phyloP scores from a whole-genome alignment of 192 early-diverging fungal genomes.

The Diversispora eburnea region DNA sequence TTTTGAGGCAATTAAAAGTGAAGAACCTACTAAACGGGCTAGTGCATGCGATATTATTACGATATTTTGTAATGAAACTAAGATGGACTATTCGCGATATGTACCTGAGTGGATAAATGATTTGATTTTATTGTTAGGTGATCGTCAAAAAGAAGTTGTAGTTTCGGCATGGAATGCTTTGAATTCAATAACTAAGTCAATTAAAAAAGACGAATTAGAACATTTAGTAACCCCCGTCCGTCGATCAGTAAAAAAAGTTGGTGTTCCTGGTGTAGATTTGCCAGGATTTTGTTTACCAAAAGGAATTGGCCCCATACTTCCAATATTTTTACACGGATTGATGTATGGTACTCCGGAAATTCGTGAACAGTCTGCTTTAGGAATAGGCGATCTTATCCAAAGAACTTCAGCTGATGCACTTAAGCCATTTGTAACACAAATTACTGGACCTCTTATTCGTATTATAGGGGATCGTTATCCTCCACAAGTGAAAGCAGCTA shows the following conservation, averaged over 20 bases:
- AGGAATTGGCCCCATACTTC: constrained; percentile 85
- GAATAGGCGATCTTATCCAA: constrained; percentile 72
- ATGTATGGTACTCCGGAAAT: constrained; percentile 80
- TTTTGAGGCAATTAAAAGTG: constrained; percentile 64
- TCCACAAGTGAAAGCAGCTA: constrained; percentile 88
- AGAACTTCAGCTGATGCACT: constrained; percentile 73
- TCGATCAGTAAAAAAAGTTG: constrained; percentile 60
- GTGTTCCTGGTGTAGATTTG: constrained; percentile 53
- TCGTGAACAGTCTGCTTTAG: constrained; percentile 82
- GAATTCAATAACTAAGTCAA: constrained; percentile 70
- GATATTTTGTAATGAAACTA: constrained; percentile 62
- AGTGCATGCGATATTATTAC: constrained; percentile 61
- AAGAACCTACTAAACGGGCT: constrained; percentile 46
- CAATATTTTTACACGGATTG: constrained; percentile 91
- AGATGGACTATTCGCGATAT: constrained; percentile 60
- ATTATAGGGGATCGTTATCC: constrained; percentile 94
- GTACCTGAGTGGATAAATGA: constrained; percentile 78
- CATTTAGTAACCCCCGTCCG: constrained; percentile 67
- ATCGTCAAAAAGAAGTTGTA: constrained; percentile 55
- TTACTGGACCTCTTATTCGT: constrained; percentile 96
- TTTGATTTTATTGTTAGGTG: constrained; percentile 70
- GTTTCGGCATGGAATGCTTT: constrained; percentile 76
- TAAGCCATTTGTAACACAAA: constrained; percentile 87
- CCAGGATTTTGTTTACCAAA: constrained; percentile 90
- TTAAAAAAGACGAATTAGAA: constrained; percentile 89